Conservation (phyloP, 164 flowering plant species). For the Warburgia ugandensis region DNA sequence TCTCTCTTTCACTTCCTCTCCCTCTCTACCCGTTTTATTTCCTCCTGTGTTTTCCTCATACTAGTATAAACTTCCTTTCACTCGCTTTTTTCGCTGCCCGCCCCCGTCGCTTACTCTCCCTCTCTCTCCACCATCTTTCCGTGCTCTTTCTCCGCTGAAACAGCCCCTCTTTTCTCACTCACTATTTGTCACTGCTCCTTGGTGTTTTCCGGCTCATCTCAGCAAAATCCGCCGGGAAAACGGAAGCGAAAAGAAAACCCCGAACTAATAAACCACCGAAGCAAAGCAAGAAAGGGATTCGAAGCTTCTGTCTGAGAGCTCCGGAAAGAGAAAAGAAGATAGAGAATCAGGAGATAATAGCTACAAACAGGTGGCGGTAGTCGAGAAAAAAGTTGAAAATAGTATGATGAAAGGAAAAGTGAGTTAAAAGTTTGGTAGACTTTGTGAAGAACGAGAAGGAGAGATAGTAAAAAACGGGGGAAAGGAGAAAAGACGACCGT, state of each 20-base stretch:
- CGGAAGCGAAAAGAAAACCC: slow-evolving; percentile 2
- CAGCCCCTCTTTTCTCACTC: slow-evolving; percentile 3
- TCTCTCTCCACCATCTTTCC: slow-evolving; percentile 27
- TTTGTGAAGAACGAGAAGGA: background rate
- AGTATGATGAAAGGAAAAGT: slow-evolving; percentile 8
- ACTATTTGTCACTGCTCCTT: no score
- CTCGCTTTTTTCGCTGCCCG: slow-evolving; percentile 1
- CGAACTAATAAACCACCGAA: no score
- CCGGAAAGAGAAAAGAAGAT: background rate
- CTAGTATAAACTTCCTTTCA: background rate
- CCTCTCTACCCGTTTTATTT: no score
- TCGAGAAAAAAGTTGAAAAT: no score
- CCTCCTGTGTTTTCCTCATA: background rate
- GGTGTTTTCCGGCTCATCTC: slow-evolving; percentile 17
- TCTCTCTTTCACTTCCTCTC: no score
- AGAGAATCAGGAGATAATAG: no score
- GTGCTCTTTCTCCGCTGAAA: slow-evolving; percentile 13
- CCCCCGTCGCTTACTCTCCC: background rate
- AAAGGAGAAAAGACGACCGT: slow-evolving; percentile 1
- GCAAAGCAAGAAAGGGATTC: background rate
- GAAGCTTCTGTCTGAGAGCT: background rate
- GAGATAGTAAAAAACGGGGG: background rate
- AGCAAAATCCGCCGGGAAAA: slow-evolving; percentile 7
- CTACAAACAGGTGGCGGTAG: no score
- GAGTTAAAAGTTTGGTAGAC: background rate